Conservation (phyloP, 768 basidiomycete species). For the Rhizopogon rudus region DNA sequence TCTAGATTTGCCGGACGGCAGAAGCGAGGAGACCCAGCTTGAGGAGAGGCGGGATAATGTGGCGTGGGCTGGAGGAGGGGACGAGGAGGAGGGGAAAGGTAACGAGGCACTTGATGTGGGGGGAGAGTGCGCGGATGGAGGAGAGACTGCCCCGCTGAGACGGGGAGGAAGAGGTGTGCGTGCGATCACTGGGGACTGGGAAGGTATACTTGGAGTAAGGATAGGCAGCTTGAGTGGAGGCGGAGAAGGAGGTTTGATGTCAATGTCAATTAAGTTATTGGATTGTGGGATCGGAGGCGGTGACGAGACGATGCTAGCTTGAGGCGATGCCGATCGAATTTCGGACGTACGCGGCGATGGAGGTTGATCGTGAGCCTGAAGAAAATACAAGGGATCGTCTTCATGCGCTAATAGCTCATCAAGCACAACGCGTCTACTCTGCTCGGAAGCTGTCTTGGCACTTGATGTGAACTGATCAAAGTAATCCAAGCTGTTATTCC, state of each 20-base stretch:
- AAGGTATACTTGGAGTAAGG: slow-evolving; percentile 11
- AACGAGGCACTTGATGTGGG: slow-evolving; percentile 6
- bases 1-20: slow-evolving; percentile 21
- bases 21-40: slow-evolving; percentile 45
- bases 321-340: slow-evolving; percentile 19
- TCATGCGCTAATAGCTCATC: slow-evolving; percentile 63
- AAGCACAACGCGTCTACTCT: slow-evolving; percentile 47
- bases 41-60: slow-evolving; percentile 44
- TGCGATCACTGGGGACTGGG: background rate
- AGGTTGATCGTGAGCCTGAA: slow-evolving; percentile 19
- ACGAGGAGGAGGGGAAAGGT: background rate
- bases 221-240: background rate
- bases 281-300: background rate
- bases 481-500: slow-evolving; percentile 38
- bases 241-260: slow-evolving; percentile 1
- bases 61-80: slow-evolving; percentile 21
- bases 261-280: slow-evolving; percentile 5
- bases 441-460: slow-evolving; percentile 50
- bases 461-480: slow-evolving; percentile 57
- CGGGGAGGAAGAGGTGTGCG: slow-evolving; percentile 17
- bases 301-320: slow-evolving; percentile 3
- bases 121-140: slow-evolving; percentile 18
- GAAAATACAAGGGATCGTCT: slow-evolving; percentile 67
- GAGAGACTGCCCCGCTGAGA: slow-evolving; percentile 18
- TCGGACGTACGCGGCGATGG: slow-evolving; percentile 25